Base-by-base conservation (phyloP, 768 basidiomycete species). In the Leccinum uliginosum region DNA sequence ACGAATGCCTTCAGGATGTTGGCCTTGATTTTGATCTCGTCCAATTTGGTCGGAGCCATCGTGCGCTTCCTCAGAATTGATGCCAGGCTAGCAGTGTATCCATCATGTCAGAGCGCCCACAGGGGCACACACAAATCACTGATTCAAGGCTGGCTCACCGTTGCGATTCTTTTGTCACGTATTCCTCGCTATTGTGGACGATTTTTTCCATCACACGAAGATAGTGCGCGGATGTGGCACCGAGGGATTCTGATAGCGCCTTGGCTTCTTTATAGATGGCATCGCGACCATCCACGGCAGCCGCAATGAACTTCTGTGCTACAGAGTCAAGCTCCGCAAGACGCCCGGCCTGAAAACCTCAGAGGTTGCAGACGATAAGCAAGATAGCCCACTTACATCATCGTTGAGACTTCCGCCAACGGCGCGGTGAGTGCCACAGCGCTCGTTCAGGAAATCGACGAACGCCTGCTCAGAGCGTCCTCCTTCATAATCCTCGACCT, bases 21-120 rank as follows among this genome's bases (percentile, higher is more conserved):
- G 53, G 83, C 80, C 77, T 96, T 98, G 70, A 90, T 81, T 74
- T 91, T 89, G 67, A 98, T 86, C 75, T 98, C 93, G 68, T 99
- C 97, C 44, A 94, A 74, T 75, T 98, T 98, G 43, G 78, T 73
- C 0, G 82, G 78, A 8, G 88, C 78, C 44, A 98, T 76, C n/a
- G 77, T 84, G 50, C 87, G 85, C 73, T 94, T 96, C 65, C 76
- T 73, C 56, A 95, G 79, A 65, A 96, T 89, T 58, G 82, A 82
- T 56, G 78, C 78, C 59, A 93, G 76, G n/a, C 92, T 93, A 62
- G 8, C 54, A 55, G 48, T 6, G 43, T 29, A 44, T 15, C 24
- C 10, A 15, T 59, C 55, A 51, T 45, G 15, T 64, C 40, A 54
- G 59, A 21, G 40, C 30, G 30, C 54, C 29, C 38, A 57, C 47